Evolutionary conservation across 306 rosid species (phyloP), one percentile per base, ranked within the genome.

Genomic region (Acacia confusa): DNA sequence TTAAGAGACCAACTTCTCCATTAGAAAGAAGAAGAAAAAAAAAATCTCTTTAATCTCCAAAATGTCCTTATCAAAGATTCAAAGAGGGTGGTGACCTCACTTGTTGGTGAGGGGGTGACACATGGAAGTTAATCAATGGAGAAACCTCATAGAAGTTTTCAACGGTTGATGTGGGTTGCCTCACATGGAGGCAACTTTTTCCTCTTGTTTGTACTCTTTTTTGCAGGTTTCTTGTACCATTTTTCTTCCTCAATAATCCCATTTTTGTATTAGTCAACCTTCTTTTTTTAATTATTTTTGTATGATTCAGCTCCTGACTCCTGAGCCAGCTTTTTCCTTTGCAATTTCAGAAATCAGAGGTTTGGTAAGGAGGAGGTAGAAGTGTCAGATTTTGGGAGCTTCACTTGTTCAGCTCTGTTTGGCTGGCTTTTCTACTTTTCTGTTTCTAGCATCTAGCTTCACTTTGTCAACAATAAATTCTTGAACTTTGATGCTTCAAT

Each of bases 181-280:
- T 82, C 53, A 86, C 91, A 89, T 88, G 80, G 76, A 83, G 90
- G 92, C 74, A 88, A 90, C 86, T 44, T 14, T 36, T 34, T 63
- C 36, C 32, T 22, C 65, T 67, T 67, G 25, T 72, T 69, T 80
- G 55, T 77, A 63, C 60, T 58, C 57, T 19, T 81, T 36, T 19
- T 81, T 75, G 67, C 38, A 27, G 36, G 2, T 25, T 69, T 9
- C 65, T 57, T 40, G 1, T 15, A 25, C 36, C 27, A 25, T 53
- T 58, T 38, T 69, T 78, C 79, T 64, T 81, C 86, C 81, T 74
- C 80, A 52, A 4, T 73, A 77, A 70, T 79, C 75, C 73, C 76
- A 81, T 72, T 47, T 74, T 47, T 74, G 47, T 32, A 71, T 76
- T 30, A 76, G 64, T 79, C 84, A 48, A 30, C 69, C 27, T 22